Evolutionary conservation across 1,284 basidiomycete species (phyloP).

Genomic region (Rhodotorula sp.): DNA sequence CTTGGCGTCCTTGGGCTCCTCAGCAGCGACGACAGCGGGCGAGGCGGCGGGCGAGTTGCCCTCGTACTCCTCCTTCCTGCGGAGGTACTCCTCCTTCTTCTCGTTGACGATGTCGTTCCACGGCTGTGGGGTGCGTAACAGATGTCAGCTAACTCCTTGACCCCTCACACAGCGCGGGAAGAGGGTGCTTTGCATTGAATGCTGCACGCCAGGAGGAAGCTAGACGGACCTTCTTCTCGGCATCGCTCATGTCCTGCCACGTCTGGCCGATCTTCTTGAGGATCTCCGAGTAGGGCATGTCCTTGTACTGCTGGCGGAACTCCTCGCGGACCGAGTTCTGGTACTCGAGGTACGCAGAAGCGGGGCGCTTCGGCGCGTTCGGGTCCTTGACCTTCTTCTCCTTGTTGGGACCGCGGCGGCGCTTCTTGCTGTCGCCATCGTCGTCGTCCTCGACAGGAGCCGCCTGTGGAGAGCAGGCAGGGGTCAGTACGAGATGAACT

Average conservation of each 20-base stretch:
- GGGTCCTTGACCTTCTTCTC: constrained; percentile 76
- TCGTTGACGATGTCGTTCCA: constrained; percentile 32
- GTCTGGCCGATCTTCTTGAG: constrained; percentile 68
- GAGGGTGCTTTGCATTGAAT: not conserved
- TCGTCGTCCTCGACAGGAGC: constrained; percentile 4
- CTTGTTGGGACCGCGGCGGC: constrained; percentile 53
- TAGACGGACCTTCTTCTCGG: constrained; percentile 68
- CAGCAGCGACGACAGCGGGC: not conserved
- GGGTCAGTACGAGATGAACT: not conserved
- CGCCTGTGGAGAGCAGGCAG: not conserved
- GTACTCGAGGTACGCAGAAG: constrained; percentile 92
- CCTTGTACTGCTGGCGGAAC: constrained; percentile 67
- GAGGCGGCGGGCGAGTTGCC: not conserved
- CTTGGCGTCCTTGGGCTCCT: constrained; percentile 30
- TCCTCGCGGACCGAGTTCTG: constrained; percentile 85
- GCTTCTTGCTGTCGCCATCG: constrained; percentile 37
- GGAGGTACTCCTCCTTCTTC: constrained; percentile 30
- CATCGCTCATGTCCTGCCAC: constrained; percentile 70
- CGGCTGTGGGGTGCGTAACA: constrained; percentile 4
- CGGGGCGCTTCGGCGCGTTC: constrained; percentile 89
- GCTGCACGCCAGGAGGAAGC: not conserved
- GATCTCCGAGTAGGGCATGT: constrained; percentile 70
- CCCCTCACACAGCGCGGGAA: not conserved
- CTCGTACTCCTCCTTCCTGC: constrained; percentile 34
- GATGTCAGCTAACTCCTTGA: no score